Conservation (phyloP, 73 alveolate species). For the Symbiodinium natans region DNA sequence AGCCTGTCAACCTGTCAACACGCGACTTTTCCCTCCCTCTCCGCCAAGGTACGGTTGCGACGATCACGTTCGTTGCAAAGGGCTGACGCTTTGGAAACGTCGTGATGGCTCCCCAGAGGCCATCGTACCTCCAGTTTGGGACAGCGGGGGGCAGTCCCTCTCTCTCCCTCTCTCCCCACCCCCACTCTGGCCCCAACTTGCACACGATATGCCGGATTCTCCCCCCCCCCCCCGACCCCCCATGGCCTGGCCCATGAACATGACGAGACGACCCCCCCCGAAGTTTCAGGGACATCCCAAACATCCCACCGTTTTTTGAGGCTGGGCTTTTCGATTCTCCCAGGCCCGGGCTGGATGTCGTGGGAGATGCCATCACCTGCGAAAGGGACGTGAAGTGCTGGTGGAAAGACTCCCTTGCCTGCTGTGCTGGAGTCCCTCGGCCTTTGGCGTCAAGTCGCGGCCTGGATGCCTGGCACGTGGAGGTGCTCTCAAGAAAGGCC, state of each 20-base stretch:
- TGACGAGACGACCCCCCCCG: too few species aligned
- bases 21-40: too few species aligned
- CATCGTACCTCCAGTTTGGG: conserved; percentile 34
- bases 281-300: too few species aligned
- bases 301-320: not conserved
- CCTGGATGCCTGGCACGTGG: not conserved
- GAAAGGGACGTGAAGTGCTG: too few species aligned
- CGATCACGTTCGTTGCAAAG: conserved; percentile 92
- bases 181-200: too few species aligned
- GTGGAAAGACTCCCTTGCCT: too few species aligned
- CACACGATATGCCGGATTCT: too few species aligned
- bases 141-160: not conserved
- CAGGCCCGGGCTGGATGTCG: not conserved
- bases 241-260: not conserved
- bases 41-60: conserved; percentile 43
- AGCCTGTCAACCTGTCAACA: too few species aligned
- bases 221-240: not conserved
- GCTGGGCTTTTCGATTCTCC: not conserved
- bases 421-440: not conserved
- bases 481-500: too few species aligned
- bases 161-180: too few species aligned
- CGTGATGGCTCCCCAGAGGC: conserved; percentile 90
- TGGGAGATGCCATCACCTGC: not conserved
- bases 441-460: not conserved
- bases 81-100: conserved; percentile 90